Conservation (phyloP, 1,284 basidiomycete genomes). For the Pyrrhoderma noxium region DNA sequence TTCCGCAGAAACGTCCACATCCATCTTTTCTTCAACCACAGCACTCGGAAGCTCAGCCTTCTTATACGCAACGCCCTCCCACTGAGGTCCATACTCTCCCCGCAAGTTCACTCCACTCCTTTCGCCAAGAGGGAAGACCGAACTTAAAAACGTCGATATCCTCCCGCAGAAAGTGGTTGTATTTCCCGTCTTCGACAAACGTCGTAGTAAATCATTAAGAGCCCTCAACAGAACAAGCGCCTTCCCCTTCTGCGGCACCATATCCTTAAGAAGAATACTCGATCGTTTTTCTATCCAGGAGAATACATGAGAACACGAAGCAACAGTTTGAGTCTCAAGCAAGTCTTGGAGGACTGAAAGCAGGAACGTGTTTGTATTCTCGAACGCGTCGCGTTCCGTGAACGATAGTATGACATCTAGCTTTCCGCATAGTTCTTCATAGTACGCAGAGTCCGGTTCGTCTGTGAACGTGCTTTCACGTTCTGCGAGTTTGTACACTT, state of each 20-base stretch:
- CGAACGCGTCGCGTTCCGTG: slow-evolving; percentile 60
- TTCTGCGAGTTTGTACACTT: slow-evolving; percentile 63
- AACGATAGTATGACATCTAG: slow-evolving; percentile 68
- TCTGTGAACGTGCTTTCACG: slow-evolving; percentile 54
- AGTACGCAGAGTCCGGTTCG: slow-evolving; percentile 46
- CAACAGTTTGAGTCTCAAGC: slow-evolving; percentile 74
- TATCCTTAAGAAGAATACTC: slow-evolving; percentile 56
- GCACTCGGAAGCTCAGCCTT: slow-evolving; percentile 25
- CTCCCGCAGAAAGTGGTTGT: slow-evolving; percentile 83
- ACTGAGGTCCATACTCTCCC: slow-evolving; percentile 77
- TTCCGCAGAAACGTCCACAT: slow-evolving; percentile 30
- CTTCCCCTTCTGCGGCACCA: slow-evolving; percentile 82
- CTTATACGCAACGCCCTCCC: slow-evolving; percentile 49
- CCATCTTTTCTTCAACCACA: slow-evolving; percentile 26
- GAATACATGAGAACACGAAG: slow-evolving; percentile 76
- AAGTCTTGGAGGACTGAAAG: slow-evolving; percentile 68
- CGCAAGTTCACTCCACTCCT: slow-evolving; percentile 85
- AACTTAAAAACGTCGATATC: slow-evolving; percentile 79
- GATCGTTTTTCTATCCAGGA: slow-evolving; percentile 75
- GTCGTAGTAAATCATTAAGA: slow-evolving; percentile 78
- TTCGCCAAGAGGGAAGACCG: slow-evolving; percentile 82
- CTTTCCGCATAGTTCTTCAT: slow-evolving; percentile 48
- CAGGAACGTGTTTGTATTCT: slow-evolving; percentile 37
- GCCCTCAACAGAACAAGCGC: slow-evolving; percentile 77
- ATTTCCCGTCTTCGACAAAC: slow-evolving; percentile 76